Evolutionary conservation across 129 eudicot species (phyloP).

Genomic region (Artemisia annua): DNA sequence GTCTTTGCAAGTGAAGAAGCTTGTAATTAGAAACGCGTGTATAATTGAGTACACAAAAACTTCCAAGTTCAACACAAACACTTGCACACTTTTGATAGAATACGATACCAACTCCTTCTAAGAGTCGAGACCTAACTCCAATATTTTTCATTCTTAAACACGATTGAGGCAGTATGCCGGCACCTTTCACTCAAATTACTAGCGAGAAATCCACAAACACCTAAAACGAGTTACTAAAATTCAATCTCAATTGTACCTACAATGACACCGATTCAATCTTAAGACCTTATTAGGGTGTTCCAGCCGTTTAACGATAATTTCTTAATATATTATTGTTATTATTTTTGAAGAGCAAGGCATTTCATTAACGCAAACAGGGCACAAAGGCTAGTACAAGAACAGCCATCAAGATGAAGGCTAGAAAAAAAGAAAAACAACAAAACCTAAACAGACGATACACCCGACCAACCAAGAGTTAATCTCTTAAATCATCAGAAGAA

Average conservation of each 20-base stretch:
- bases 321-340: neutral
- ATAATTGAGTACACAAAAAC: neutral
- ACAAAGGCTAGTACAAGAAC: too few species aligned
- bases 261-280: neutral
- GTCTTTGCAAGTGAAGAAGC: neutral
- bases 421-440: too few species aligned
- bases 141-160: neutral
- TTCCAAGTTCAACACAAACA: conserved; percentile 1
- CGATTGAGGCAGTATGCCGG: too few species aligned
- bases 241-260: neutral
- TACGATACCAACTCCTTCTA: neutral
- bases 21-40: neutral
- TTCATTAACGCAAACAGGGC: too few species aligned
- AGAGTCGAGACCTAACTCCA: neutral
- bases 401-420: too few species aligned
- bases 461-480: too few species aligned
- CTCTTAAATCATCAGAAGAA: too few species aligned
- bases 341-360: too few species aligned
- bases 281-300: neutral
- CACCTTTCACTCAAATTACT: too few species aligned
- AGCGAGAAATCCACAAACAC: neutral
- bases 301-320: neutral
- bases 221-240: neutral
- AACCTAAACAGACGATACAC: too few species aligned
- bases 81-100: neutral